These are phyloP conservation scores for Metschnikowia reukaufii DNA, from an alignment of 805 yeast genomes.

Conservation along the genomic window DNA sequence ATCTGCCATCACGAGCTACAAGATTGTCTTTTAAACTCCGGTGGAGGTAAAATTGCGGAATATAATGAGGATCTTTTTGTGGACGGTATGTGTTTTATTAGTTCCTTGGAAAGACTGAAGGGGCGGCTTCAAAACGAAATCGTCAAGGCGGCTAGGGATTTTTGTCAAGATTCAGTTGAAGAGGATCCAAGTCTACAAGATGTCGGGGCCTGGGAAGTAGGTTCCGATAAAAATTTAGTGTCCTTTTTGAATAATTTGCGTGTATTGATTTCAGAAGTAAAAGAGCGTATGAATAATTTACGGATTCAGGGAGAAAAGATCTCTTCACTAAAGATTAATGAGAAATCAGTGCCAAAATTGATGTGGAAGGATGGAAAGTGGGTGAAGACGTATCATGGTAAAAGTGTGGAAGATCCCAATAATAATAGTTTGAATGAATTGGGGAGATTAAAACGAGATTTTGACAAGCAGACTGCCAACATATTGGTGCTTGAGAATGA, in stretches of 20 bases:
- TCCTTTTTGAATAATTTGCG: background rate
- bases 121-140: background rate
- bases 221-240: background rate
- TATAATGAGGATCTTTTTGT: background rate
- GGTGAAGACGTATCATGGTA: slow-evolving; percentile 5
- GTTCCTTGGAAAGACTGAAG: background rate
- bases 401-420: slow-evolving; percentile 6
- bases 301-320: background rate
- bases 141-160: background rate
- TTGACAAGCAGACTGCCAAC: slow-evolving; percentile 15
- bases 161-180: background rate
- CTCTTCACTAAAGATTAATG: background rate
- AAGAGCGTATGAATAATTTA: background rate
- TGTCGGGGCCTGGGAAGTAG: background rate
- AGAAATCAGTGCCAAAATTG: background rate
- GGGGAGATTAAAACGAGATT: slow-evolving; percentile 13
- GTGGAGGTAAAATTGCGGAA: too few species aligned
- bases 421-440: slow-evolving; percentile 3
- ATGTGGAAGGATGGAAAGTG: slow-evolving; percentile 13
- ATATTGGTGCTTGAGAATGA: slow-evolving; percentile 18
- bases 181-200: background rate
- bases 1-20: slow-evolving; percentile 1
- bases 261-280: background rate
- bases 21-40: background rate
- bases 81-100: background rate